Base-by-base conservation (phyloP, 1,284 basidiomycete genomes). In the Rhodofomes roseus region DNA sequence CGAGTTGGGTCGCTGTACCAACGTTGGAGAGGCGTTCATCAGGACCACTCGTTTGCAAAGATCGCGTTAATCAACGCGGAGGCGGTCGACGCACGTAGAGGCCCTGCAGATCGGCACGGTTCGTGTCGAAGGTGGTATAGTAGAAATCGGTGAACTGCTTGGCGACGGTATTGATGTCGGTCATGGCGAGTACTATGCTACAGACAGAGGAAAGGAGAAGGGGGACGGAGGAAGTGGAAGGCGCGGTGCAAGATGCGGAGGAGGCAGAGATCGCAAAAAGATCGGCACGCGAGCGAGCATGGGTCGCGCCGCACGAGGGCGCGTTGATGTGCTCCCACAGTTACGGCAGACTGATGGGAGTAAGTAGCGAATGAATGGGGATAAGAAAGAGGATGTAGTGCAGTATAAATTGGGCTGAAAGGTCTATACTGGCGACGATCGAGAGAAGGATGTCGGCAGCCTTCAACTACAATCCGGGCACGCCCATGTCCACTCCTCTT, bases 111-210 rank as follows among this genome's bases (percentile, higher is more conserved):
- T 63, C 57, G 0, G 73, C 54, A 29, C 93, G 83, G 72, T 89
- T 74, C 4, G 73, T 18, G 69, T 92, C 88, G 69, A 95, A 95
- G 0, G 82, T 85, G 0, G 61, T 1, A 71, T 93, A 94, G 81
- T 93, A 94, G 73, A 84, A 95, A 39, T 85, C 73, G 41, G 82
- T 84, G 72, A 94, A 93, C 66, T 91, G 81, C 66, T 80, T 78
- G 52, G 85, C 86, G 67, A 89, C 73, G 11, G 74, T 66, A 70
- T 84, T 81, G 71, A 90, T 82, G 76, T 94, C 90, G 60, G 85
- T 84, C 90, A 92, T 92, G 69, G 66, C 67, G 58, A 54, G 60
- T 60, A 63, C 61, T 63, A 58, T 63, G 56, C 34, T 58, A 54
- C 57, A 58, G 25, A 54, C 1, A 11, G 20, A 54, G 46, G 27